These are phyloP conservation scores for Rhododendron ovatum DNA, from an alignment of 148 eudicot genomes.

Conservation along the genomic window DNA sequence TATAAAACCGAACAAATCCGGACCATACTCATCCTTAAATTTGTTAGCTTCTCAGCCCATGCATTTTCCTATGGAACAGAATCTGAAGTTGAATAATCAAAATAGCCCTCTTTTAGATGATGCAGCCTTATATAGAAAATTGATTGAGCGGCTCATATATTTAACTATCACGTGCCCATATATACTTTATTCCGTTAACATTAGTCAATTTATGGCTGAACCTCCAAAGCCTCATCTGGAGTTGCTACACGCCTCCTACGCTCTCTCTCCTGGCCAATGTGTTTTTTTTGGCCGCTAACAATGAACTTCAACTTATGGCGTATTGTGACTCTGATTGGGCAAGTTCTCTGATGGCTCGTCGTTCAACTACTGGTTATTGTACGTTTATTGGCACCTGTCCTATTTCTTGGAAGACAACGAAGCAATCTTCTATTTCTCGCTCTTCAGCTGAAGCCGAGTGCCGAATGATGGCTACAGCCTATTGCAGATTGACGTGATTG, in stretches of 20 bases:
- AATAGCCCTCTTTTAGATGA: background rate
- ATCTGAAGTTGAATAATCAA: background rate
- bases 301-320: background rate
- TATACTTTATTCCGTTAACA: background rate
- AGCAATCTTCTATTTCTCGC: background rate
- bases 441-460: background rate
- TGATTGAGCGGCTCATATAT: background rate
- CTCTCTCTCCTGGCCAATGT: background rate
- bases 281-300: background rate
- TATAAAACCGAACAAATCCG: too few relatives aligned
- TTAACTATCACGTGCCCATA: background rate
- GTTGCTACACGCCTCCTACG: background rate
- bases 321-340: background rate
- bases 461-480: background rate
- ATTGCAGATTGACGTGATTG: constrained; percentile 2
- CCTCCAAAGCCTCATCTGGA: background rate
- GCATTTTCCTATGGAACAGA: background rate
- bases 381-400: background rate
- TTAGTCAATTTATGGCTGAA: background rate
- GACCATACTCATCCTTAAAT: too few relatives aligned
- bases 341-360: background rate
- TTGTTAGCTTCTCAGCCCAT: background rate
- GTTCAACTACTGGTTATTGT: background rate
- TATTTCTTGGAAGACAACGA: background rate
- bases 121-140: background rate